phyloP scores from a whole-genome alignment of 1,284 basidiomycete genomes.

The Cryptococcus hybrid region DNA sequence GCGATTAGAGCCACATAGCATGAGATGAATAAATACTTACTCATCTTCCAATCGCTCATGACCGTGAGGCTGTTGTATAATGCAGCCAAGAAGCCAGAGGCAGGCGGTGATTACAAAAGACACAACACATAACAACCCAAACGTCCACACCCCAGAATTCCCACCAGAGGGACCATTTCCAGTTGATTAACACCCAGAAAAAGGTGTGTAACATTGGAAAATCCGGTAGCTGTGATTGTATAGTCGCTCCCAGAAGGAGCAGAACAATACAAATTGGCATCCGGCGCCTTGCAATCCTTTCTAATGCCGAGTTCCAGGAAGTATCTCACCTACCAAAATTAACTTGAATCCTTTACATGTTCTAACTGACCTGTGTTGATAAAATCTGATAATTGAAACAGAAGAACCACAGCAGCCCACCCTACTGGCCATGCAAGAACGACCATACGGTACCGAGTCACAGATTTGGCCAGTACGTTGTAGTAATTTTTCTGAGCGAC shows the following conservation, averaged over 20 bases:
- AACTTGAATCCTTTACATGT: not conserved
- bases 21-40: no score
- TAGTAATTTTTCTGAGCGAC: slow-evolving; percentile 60
- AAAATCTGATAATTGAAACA: slow-evolving; percentile 7
- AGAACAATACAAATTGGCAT: not conserved
- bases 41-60: no score
- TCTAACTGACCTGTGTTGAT: slow-evolving; percentile 7
- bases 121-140: slow-evolving; percentile 10
- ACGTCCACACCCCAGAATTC: slow-evolving; percentile 9
- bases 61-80: no score
- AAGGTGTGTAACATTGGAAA: not conserved
- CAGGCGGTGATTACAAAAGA: slow-evolving; percentile 53
- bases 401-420: slow-evolving; percentile 52
- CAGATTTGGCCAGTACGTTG: slow-evolving; percentile 65
- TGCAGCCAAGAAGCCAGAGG: slow-evolving; percentile 36
- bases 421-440: slow-evolving; percentile 68
- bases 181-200: slow-evolving; percentile 11
- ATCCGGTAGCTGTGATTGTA: not conserved
- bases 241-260: not conserved
- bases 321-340: not conserved
- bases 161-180: slow-evolving; percentile 9
- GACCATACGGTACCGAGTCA: slow-evolving; percentile 68
- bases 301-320: not conserved
- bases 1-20: no score
- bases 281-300: slow-evolving; percentile 1